Evolutionary conservation across 2,329 filamentous ascomycete species (phyloP).

Genomic region (Arthrinium phaeospermum): DNA sequence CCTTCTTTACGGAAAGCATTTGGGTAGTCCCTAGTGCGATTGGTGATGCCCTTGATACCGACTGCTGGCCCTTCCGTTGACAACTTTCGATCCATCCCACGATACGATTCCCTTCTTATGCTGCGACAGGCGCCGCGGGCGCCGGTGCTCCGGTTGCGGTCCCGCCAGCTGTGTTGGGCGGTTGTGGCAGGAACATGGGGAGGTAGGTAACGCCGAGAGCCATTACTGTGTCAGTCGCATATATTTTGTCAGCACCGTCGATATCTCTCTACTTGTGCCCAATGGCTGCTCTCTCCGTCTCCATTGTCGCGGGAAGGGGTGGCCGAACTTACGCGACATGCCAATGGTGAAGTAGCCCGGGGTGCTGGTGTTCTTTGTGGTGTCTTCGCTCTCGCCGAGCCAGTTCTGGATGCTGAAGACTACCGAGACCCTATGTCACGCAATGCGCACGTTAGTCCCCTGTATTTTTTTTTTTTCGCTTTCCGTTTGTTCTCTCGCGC

Average conservation of each 20-base stretch:
- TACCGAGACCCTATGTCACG: conserved; percentile 66
- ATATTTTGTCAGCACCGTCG: conserved; percentile 1
- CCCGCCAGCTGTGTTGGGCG: conserved; percentile 33
- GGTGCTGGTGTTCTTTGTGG: conserved; percentile 68
- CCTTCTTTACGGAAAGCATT: not conserved
- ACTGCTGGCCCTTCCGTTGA: not conserved
- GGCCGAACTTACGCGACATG: conserved; percentile 72
- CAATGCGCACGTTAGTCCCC: not conserved
- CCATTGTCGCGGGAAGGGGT: not conserved
- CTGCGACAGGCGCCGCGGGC: conserved; percentile 36
- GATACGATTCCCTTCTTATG: conserved; percentile 21
- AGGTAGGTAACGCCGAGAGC: conserved; percentile 60
- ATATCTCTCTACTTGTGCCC: not conserved
- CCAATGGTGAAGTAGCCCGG: conserved; percentile 75
- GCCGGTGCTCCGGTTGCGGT: conserved; percentile 42
- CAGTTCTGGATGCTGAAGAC: conserved; percentile 78
- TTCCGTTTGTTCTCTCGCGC: not conserved
- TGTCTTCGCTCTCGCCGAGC: conserved; percentile 75
- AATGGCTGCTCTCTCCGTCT: not conserved
- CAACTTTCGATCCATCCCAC: not conserved
- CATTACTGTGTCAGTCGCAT: conserved; percentile 54
- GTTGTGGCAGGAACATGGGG: conserved; percentile 55
- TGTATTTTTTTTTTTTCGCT: not conserved
- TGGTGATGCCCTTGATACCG: not conserved
- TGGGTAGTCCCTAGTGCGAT: not conserved